Percentiles rank a stretch among this genome's conserved stretches.
phyloP scores from a whole-genome alignment of 306 rosid genomes.

The Trifolium fragiferum region DNA sequence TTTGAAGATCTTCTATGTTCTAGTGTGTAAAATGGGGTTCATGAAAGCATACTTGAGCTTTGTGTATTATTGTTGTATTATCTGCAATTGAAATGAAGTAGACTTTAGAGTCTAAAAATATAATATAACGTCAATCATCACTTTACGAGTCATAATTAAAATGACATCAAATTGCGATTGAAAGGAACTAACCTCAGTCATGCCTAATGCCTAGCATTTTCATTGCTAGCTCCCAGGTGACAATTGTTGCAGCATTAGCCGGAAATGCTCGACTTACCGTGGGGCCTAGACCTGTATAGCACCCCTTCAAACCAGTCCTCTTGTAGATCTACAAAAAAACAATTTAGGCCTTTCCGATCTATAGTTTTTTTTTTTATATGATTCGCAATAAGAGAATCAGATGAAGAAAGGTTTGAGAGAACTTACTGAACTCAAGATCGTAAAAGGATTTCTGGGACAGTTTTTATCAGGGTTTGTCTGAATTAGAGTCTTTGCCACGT shows the following conservation, averaged over 20 bases:
- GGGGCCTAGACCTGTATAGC: conserved; percentile 91
- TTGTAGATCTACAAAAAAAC: conserved; percentile 61
- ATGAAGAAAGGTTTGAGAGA: conserved; percentile 28
- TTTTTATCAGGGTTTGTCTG: conserved; percentile 76
- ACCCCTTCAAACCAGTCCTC: conserved; percentile 79
- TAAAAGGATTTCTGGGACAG: conserved; percentile 71
- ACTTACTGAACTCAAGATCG: conserved; percentile 69
- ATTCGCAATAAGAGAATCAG: conserved; percentile 9
- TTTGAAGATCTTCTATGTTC: conserved; percentile 16
- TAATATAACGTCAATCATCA: conserved; percentile 7
- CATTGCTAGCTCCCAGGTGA: conserved; percentile 87
- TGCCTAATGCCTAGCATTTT: conserved; percentile 72
- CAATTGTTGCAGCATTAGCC: conserved; percentile 91
- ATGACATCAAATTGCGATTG: background rate
- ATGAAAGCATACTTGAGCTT: conserved; percentile 35
- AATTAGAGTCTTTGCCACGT: conserved; percentile 89
- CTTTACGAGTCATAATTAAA: background rate
- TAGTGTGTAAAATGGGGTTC: conserved; percentile 31
- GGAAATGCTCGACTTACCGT: conserved; percentile 87
- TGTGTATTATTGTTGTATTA: background rate
- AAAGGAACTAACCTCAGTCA: conserved; percentile 47
- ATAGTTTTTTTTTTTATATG: background rate
- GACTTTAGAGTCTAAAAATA: conserved; percentile 21
- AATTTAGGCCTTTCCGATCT: conserved; percentile 20
- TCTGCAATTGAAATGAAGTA: conserved; percentile 21